Evolutionary conservation across 2,329 filamentous ascomycete species (phyloP), one percentile per base, ranked within the genome.

Genomic region (Ophiostoma sp.): DNA sequence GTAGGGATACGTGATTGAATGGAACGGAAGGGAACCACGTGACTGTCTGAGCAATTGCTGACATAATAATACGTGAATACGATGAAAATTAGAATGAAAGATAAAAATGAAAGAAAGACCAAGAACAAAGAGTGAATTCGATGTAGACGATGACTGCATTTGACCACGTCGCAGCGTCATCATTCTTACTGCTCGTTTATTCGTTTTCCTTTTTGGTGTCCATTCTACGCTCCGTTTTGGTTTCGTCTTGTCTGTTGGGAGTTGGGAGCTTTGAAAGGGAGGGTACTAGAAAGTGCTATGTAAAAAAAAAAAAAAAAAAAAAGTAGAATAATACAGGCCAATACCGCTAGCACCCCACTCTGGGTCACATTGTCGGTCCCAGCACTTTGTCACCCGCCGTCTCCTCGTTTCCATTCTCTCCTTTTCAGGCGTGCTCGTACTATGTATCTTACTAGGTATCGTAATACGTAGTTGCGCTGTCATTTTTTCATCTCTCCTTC

Each of bases 361-460:
- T 65, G 62, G 60, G 31, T 64, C 54, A 54, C 33, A 68, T 68
- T 33, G 41, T 67, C n/a, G 39, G 71, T 70, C 72, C 72, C 72
- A 73, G 68, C 66, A 60, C 62, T 69, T 71, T 67, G 72, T 73
- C 72, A 73, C 72, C 68, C 60, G 41, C 67, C 69, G 52, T 57
- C 62, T 67, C 69, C 67, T 66, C 48, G 48, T 68, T 69, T 68
- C 67, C 36, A 62, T 57, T 65, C 60, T 20, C 31, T 11, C 62
- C 31, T 20, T 20, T 64, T 64, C 27, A 23, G 23, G 13, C 31
- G 23, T 17, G 54, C n/a, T n/a, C 17, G 7, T 27, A 4, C 13
- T 10, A 39, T 39, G 65, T 70, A 35, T 44, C n/a, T 60, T 39
- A 39, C 23, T 31, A 31, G 27, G 27, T 31, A 31, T 31, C 1